These are phyloP conservation scores for Lichtheimia ramosa DNA, from an alignment of 371 early-diverging fungal species.

Conservation along the genomic window DNA sequence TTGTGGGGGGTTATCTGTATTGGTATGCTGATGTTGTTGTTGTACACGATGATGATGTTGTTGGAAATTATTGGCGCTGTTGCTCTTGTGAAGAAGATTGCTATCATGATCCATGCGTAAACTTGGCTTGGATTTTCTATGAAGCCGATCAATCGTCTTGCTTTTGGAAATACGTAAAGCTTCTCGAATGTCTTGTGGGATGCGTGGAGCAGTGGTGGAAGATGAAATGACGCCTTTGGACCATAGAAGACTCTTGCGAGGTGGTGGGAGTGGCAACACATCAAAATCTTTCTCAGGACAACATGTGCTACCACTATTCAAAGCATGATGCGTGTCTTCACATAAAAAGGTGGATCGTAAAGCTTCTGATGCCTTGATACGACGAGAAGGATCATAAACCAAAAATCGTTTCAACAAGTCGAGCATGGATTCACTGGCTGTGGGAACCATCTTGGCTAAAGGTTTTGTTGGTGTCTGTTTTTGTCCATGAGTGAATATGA, in stretches of 20 bases:
- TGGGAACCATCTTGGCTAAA: slow-evolving; percentile 60
- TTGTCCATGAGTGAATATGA: background rate
- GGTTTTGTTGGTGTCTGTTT: slow-evolving; percentile 54
- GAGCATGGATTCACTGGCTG: slow-evolving; percentile 64
- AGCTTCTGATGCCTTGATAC: slow-evolving; percentile 78
- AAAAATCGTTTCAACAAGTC: slow-evolving; percentile 82
- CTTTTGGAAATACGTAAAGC: slow-evolving; percentile 8
- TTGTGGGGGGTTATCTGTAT: background rate
- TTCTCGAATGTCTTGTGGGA: slow-evolving; percentile 12
- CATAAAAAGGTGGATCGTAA: slow-evolving; percentile 70
- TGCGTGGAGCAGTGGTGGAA: background rate
- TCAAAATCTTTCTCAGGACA: background rate
- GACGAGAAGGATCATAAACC: slow-evolving; percentile 81
- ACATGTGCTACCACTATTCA: too few relatives aligned
- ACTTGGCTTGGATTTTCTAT: slow-evolving; percentile 5
- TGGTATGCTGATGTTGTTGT: background rate
- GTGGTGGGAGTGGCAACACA: background rate
- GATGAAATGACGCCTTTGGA: slow-evolving; percentile 1
- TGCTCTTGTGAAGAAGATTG: slow-evolving; percentile 1
- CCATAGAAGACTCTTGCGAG: slow-evolving; percentile 9
- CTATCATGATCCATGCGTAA: background rate
- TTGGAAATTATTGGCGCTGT: slow-evolving; percentile 3
- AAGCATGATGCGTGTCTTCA: background rate
- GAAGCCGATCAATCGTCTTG: slow-evolving; percentile 12
- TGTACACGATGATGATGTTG: background rate